Evolutionary conservation across 78 protist genomes (phyloP), one percentile per base, ranked within the genome.

Genomic region (Trichosphaerium sp.): DNA sequence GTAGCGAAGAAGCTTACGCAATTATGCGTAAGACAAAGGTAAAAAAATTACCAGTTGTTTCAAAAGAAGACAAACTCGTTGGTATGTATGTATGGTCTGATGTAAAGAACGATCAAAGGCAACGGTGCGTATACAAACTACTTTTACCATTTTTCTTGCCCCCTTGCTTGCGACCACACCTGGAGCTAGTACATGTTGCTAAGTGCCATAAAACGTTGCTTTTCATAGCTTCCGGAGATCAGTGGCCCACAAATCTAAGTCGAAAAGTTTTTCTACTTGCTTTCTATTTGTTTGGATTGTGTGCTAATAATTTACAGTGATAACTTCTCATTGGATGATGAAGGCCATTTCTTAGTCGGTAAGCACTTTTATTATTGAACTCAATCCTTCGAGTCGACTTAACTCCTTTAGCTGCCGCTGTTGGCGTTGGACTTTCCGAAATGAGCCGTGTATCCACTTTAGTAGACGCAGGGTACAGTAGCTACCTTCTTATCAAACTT

Each of bases 31-130:
- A 41, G 15, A 43, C 70, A 35, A 74, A 75, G 54, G 62, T 69
- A 44, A 82, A 83, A 25, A 80, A 92, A 81, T 88, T 92, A 1
- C 97, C 94, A 47, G 75, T 92, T 41, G 82, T 89, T 52, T 68
- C 87, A 61, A 73, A 77, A n/a, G 29, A 69, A 15, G 69, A 64
- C 69, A 82, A 85, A 12, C 75, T 92, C 21, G 77, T 69, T 5
- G 82, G 80, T 6, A 71, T 82, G 52, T 61, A 74, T 35, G 52
- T 80, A n/a, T 79, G 93, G 43, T 71, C 54, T 2, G 93, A 88
- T 52, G 18, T 82, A 26, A 73, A 65, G 73, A 80, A 75, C 74
- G 31, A 59, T 28, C 75, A 12, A 32, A 21, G 6, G 29, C 3
- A 74, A 87, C 58, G 81, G 87, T 18, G 62, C 87, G 2, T 78